Evolutionary conservation across 768 basidiomycete species (phyloP).

Genomic region (Pulveroboletus ravenelii): DNA sequence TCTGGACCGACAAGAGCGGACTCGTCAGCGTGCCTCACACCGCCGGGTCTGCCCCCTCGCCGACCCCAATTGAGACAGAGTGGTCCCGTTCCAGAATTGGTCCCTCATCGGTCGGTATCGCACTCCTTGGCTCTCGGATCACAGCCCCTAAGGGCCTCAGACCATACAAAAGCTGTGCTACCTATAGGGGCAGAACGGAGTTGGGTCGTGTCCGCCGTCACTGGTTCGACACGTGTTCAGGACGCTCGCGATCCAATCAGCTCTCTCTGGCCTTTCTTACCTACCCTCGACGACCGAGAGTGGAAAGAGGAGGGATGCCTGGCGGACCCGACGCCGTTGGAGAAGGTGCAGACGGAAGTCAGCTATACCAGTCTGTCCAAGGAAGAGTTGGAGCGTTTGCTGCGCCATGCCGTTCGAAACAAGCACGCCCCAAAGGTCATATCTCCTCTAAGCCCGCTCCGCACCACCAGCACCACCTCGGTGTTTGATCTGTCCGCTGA

Average conservation of each 20-base stretch:
- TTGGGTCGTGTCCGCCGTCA: conserved; percentile 15
- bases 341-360: too few relatives aligned
- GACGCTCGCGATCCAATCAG: background rate
- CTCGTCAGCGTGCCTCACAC: conserved; percentile 7
- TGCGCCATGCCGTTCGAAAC: conserved; percentile 23
- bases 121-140: conserved; percentile 24
- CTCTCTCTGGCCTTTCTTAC: conserved; percentile 9
- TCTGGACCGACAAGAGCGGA: background rate
- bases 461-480: conserved; percentile 4
- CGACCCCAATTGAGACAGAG: conserved; percentile 8
- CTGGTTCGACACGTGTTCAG: conserved; percentile 2
- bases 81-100: conserved; percentile 2
- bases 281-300: conserved; percentile 4
- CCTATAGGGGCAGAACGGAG: conserved; percentile 32
- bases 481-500: conserved; percentile 21
- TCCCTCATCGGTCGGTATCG: conserved; percentile 14
- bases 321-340: too few relatives aligned
- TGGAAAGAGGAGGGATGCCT: conserved; percentile 3
- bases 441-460: conserved; percentile 32
- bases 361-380: conserved; percentile 4
- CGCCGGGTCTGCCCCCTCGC: conserved; percentile 20
- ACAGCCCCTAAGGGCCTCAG: conserved; percentile 20
- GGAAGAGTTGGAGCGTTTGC: conserved; percentile 22
- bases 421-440: conserved; percentile 25
- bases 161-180: conserved; percentile 17